These are phyloP conservation scores for Mycotypha africana DNA, from an alignment of 371 early-diverging fungal species.

Conservation along the genomic window DNA sequence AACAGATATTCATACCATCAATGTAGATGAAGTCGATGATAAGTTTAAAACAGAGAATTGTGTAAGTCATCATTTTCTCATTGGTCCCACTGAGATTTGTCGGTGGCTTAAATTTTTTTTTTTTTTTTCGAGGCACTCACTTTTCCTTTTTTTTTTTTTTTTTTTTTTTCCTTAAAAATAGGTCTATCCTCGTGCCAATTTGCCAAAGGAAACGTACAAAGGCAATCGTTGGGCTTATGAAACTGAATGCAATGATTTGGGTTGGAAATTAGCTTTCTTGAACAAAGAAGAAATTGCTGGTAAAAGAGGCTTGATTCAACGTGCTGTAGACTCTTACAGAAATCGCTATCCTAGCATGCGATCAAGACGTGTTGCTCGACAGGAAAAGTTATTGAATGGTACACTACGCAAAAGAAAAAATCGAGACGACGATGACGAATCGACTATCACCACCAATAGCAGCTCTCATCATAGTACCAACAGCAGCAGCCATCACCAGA, in stretches of 20 bases:
- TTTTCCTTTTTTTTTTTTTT: conserved; percentile 3
- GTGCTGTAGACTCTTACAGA: conserved; percentile 93
- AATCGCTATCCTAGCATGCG: conserved; percentile 80
- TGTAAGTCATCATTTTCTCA: conserved; percentile 38
- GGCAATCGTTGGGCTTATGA: conserved; percentile 96
- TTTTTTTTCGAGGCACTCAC: conserved; percentile 2
- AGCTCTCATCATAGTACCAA: background rate
- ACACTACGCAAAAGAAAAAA: conserved; percentile 38
- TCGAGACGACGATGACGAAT: conserved; percentile 31
- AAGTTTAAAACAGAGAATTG: conserved; percentile 79
- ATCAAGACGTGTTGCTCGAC: conserved; percentile 77
- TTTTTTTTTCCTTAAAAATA: conserved; percentile 6
- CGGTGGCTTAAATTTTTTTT: conserved; percentile 1
- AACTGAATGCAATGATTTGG: conserved; percentile 85
- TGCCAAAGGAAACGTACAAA: conserved; percentile 62
- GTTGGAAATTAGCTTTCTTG: conserved; percentile 90
- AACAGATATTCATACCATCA: conserved; percentile 77
- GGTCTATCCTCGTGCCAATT: conserved; percentile 68
- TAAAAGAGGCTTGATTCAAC: conserved; percentile 89
- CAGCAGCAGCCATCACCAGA: too few species aligned
- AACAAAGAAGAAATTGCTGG: conserved; percentile 82
- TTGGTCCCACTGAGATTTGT: background rate
- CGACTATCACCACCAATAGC: background rate
- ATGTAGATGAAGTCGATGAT: conserved; percentile 57
- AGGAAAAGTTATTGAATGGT: conserved; percentile 67